Evolutionary conservation across 345 rosid genomes (phyloP), one percentile per base, ranked within the genome.

Genomic region (Populus nigra): DNA sequence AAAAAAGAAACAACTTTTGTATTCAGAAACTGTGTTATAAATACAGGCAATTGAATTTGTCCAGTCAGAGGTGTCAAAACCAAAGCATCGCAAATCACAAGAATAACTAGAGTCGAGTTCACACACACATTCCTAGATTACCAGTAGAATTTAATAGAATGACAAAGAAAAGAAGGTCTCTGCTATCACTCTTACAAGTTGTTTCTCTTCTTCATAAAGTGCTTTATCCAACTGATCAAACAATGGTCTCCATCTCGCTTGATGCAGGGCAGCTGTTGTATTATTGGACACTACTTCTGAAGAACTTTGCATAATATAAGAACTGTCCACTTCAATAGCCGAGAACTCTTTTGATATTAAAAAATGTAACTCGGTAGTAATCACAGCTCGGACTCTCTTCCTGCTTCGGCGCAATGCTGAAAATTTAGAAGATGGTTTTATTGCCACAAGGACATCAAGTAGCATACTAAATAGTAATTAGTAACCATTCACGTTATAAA

Each of bases 341-440:
- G 89, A 73, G 83, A 94, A 92, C 77, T 96, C 98, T 86, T 87
- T 93, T 33, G 79, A 76, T 79, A 96, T 82, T 77, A 96, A 81
- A 76, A 89, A 88, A 71, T 95, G 98, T 65, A 96, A 81, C 71
- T 96, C 99, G 45, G 93, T 91, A 8, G 74, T 77, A 72, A 93
- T 87, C 70, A 93, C 97, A 20, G 88, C 90, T 67, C 84, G 86
- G 50, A 93, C 98, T 84, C 93, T 89, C 90, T 89, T 93, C 89
- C 86, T 93, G 87, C 99, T 96, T 7, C 98, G 92, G 53, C 89
- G 83, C 85, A 93, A 83, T 78, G 98, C 98, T 94, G 90, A 80
- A 83, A 84, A 36, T 63, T 74, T 57, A 75, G 65, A 78, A 69
- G 33, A 73, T 9, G 65, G 35, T 68, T 74, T 74, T 49, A 79